A percentile compares a stretch with the other conserved stretches of the same genome.
Conservation (phyloP, 371 early-diverging fungal genomes). For the Mucor racemosus region DNA sequence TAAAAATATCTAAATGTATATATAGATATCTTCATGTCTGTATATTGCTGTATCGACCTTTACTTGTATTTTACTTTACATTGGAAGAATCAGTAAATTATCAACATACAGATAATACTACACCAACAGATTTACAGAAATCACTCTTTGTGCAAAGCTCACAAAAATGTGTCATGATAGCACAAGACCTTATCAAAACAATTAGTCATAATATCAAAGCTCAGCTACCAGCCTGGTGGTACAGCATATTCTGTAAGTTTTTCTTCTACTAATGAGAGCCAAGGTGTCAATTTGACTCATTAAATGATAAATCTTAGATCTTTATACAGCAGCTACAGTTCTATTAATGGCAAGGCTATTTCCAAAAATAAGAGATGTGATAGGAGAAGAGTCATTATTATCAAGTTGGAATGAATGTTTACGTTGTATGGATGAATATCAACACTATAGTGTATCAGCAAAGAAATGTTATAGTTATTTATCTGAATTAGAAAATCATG, state of each 20-base stretch:
- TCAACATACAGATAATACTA: background rate
- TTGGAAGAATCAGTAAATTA: slow-evolving; percentile 22
- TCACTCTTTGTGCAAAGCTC: slow-evolving; percentile 32
- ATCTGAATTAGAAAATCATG: slow-evolving; percentile 23
- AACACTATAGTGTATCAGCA: slow-evolving; percentile 25
- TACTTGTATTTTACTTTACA: slow-evolving; percentile 33
- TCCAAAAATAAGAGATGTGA: slow-evolving; percentile 28
- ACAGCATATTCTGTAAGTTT: slow-evolving; percentile 35
- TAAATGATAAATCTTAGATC: slow-evolving; percentile 10
- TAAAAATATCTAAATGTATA: background rate
- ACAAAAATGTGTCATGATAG: slow-evolving; percentile 26
- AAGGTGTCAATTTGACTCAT: background rate
- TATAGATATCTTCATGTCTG: slow-evolving; percentile 33
- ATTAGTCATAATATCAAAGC: slow-evolving; percentile 27
- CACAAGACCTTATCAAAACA: slow-evolving; percentile 32
- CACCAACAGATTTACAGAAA: slow-evolving; percentile 23
- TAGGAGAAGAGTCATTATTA: slow-evolving; percentile 25
- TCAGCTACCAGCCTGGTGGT: slow-evolving; percentile 36
- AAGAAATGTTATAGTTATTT: slow-evolving; percentile 32
- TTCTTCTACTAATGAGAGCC: background rate
- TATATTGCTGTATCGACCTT: slow-evolving; percentile 31
- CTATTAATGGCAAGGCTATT: slow-evolving; percentile 34
- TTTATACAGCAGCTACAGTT: slow-evolving; percentile 37
- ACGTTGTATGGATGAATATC: slow-evolving; percentile 24
- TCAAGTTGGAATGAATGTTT: slow-evolving; percentile 32